These are phyloP conservation scores for Hypoxylon sp. DNA, from an alignment of 2,329 filamentous ascomycete genomes.

Conservation along the genomic window DNA sequence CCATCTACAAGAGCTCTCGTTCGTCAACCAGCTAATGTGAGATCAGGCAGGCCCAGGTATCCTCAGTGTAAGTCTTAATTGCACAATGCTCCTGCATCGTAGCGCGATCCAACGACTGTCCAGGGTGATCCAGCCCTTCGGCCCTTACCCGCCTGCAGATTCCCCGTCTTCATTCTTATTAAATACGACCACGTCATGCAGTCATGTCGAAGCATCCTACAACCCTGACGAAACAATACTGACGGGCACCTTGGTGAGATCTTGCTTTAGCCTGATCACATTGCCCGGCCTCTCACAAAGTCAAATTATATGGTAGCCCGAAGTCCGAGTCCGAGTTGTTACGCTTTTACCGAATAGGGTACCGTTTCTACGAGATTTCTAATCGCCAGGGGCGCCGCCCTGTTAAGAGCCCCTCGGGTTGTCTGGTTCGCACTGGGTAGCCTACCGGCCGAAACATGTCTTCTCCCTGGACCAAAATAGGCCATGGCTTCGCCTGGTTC, in stretches of 20 bases:
- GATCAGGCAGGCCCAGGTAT: conserved; percentile 7
- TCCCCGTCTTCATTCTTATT: conserved; percentile 30
- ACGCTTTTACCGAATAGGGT: conserved; percentile 12
- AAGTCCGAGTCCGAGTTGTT: conserved; percentile 8
- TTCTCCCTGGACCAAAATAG: conserved; percentile 66
- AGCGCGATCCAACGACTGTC: conserved; percentile 26
- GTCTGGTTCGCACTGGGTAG: conserved; percentile 11
- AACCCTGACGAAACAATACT: conserved; percentile 24
- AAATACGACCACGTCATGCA: conserved; percentile 41
- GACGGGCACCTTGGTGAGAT: conserved; percentile 27
- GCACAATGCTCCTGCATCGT: conserved; percentile 37
- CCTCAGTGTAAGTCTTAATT: conserved; percentile 24
- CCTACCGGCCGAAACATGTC: conserved; percentile 35
- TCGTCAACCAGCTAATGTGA: conserved; percentile 27
- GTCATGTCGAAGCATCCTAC: conserved; percentile 13
- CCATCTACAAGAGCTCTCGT: conserved; percentile 36
- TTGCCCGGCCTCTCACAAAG: conserved; percentile 17
- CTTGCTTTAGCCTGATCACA: conserved; percentile 26
- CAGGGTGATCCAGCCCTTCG: conserved; percentile 24
- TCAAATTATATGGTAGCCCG: conserved; percentile 15
- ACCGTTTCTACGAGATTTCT: not conserved
- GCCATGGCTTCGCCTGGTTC: conserved; percentile 79
- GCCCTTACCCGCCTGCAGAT: conserved; percentile 28
- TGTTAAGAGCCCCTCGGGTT: conserved; percentile 13
- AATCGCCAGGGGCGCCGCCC: conserved; percentile 22